These are phyloP conservation scores for Pelargonium cotyledonis DNA, from an alignment of 441 rosid species.

Conservation along the genomic window DNA sequence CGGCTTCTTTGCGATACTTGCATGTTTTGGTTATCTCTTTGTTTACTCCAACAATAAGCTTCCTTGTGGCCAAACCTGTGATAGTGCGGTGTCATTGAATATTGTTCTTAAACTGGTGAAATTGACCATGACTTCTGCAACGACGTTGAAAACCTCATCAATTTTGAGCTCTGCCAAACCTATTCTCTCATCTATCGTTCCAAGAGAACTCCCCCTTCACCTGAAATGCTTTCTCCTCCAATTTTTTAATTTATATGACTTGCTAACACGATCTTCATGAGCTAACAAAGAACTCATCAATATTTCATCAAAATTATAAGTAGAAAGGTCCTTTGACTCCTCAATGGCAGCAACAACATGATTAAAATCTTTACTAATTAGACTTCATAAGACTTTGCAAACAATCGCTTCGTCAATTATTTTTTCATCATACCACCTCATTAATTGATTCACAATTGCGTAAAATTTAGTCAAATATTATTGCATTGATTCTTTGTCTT, in stretches of 20 bases:
- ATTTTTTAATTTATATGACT: neutral
- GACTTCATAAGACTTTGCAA: neutral
- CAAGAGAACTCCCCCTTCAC: neutral
- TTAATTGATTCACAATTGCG: constrained; percentile 7
- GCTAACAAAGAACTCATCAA: constrained; percentile 12
- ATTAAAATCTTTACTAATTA: constrained; percentile 8
- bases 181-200: neutral
- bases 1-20: neutral
- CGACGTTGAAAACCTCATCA: neutral
- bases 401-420: neutral
- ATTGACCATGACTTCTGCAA: neutral
- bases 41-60: neutral
- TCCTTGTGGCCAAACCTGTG: neutral
- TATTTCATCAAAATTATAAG: constrained; percentile 6
- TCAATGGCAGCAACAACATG: neutral
- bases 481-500: neutral
- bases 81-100: constrained; percentile 1
- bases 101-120: too few species aligned
- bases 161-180: too few species aligned
- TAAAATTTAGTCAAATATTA: neutral
- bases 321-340: constrained; percentile 8
- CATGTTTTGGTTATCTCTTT: neutral
- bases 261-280: constrained; percentile 1
- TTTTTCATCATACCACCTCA: neutral
- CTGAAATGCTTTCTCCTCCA: neutral